phyloP scores from a whole-genome alignment of 164 flowering plant genomes.

The Annona cherimola region DNA sequence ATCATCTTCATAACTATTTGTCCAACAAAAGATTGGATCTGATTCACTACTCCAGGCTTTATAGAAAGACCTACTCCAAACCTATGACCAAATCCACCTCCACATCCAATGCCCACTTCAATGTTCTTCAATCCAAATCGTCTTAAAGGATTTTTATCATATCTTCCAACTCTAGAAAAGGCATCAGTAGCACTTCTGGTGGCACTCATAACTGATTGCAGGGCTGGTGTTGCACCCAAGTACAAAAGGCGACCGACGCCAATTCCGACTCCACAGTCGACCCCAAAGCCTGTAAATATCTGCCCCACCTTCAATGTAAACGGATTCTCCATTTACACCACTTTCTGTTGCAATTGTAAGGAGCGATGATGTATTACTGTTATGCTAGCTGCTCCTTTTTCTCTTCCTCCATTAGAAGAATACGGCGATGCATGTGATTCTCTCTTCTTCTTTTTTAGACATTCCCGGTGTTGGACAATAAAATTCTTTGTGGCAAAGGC shows the following conservation, averaged over 20 bases:
- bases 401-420: too few species aligned
- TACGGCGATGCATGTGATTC: too few species aligned
- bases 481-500: too few species aligned
- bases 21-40: conserved; percentile 43
- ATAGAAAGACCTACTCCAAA: conserved; percentile 94
- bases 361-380: too few species aligned
- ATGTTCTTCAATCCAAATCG: conserved; percentile 74
- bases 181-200: conserved; percentile 89
- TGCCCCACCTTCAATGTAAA: conserved; percentile 80
- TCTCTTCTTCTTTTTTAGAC: too few species aligned
- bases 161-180: conserved; percentile 72
- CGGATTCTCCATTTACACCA: conserved; percentile 53
- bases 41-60: conserved; percentile 71
- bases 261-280: conserved; percentile 92
- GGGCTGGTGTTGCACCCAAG: conserved; percentile 66
- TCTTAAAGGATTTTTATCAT: conserved; percentile 57
- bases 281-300: conserved; percentile 88
- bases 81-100: conserved; percentile 94
- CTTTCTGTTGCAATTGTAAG: not conserved
- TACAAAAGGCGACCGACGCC: conserved; percentile 76
- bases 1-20: conserved; percentile 50
- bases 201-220: conserved; percentile 71
- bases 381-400: too few species aligned
- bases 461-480: too few species aligned
- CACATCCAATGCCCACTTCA: conserved; percentile 87